These are phyloP conservation scores for Bipolaris gigantea DNA, from an alignment of 2,329 filamentous ascomycete species.

Conservation along the genomic window DNA sequence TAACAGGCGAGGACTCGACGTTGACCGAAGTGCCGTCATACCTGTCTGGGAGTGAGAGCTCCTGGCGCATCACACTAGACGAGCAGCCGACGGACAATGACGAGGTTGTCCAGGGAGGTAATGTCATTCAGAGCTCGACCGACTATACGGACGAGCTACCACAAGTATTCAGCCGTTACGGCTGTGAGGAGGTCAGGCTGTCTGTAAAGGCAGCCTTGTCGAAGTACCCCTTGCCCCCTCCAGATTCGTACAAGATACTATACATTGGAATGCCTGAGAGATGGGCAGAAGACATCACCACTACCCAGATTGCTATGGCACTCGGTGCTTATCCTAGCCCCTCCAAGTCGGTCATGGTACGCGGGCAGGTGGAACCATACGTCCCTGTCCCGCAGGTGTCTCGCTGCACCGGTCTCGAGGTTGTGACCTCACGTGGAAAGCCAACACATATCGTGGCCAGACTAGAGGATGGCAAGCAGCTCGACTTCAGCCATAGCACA, in stretches of 20 bases:
- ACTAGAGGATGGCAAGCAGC: slow-evolving; percentile 30
- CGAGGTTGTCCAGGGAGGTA: slow-evolving; percentile 21
- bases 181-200: slow-evolving; percentile 31
- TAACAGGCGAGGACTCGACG: slow-evolving; percentile 33
- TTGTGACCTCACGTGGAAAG: slow-evolving; percentile 11
- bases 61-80: slow-evolving; percentile 28
- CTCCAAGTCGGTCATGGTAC: slow-evolving; percentile 42
- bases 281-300: slow-evolving; percentile 38
- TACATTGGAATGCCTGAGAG: slow-evolving; percentile 36
- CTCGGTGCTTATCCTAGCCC: slow-evolving; percentile 35
- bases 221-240: slow-evolving; percentile 25
- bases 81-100: slow-evolving; percentile 22
- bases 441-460: slow-evolving; percentile 16
- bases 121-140: slow-evolving; percentile 28
- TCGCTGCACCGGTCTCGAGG: slow-evolving; percentile 28
- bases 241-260: slow-evolving; percentile 37
- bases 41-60: slow-evolving; percentile 25
- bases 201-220: slow-evolving; percentile 36
- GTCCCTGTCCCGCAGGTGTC: slow-evolving; percentile 35
- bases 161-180: slow-evolving; percentile 31
- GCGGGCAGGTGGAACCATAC: slow-evolving; percentile 38
- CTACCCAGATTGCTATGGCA: slow-evolving; percentile 35
- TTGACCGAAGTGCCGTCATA: slow-evolving; percentile 34
- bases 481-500: slow-evolving; percentile 22
- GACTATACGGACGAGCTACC: slow-evolving; percentile 26